These are phyloP conservation scores for Aspergillus fructus DNA, from an alignment of 2,329 filamentous ascomycete genomes.

Conservation along the genomic window DNA sequence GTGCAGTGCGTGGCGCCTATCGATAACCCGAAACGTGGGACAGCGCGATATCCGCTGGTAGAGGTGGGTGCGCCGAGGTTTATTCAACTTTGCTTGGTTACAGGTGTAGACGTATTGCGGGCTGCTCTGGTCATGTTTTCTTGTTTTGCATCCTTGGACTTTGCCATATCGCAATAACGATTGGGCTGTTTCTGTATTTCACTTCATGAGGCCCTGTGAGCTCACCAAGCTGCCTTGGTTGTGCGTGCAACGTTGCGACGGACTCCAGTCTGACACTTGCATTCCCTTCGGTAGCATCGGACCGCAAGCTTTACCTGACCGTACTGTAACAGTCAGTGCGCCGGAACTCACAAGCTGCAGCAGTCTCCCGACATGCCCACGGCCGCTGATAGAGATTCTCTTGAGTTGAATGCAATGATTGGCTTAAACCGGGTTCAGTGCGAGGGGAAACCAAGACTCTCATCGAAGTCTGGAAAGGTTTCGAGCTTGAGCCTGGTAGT, in stretches of 20 bases:
- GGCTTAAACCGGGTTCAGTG: not conserved
- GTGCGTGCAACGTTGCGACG: conserved; percentile 9
- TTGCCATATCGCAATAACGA: no score
- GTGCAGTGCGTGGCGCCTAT: conserved; percentile 13
- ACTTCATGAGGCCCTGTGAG: not conserved
- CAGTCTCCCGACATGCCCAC: not conserved
- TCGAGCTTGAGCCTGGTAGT: not conserved
- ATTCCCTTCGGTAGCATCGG: conserved; percentile 11
- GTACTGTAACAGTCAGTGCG: conserved; percentile 7
- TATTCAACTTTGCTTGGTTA: not conserved
- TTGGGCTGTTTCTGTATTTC: no score
- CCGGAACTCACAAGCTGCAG: not conserved
- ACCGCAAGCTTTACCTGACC: conserved; percentile 8
- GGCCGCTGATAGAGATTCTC: not conserved
- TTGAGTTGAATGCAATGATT: not conserved
- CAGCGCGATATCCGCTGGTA: conserved; percentile 18
- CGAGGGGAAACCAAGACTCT: not conserved
- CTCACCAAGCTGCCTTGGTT: not conserved
- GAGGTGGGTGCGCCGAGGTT: conserved; percentile 9
- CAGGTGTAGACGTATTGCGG: not conserved
- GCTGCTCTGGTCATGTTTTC: not conserved
- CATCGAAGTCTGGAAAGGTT: not conserved
- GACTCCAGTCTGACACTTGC: conserved; percentile 7
- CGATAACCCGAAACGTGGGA: conserved; percentile 21
- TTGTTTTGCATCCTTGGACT: not conserved